Percentiles rank a stretch among this genome's conserved stretches.
phyloP scores from a whole-genome alignment of 2,329 filamentous ascomycete genomes.

The Penicillium sp. region DNA sequence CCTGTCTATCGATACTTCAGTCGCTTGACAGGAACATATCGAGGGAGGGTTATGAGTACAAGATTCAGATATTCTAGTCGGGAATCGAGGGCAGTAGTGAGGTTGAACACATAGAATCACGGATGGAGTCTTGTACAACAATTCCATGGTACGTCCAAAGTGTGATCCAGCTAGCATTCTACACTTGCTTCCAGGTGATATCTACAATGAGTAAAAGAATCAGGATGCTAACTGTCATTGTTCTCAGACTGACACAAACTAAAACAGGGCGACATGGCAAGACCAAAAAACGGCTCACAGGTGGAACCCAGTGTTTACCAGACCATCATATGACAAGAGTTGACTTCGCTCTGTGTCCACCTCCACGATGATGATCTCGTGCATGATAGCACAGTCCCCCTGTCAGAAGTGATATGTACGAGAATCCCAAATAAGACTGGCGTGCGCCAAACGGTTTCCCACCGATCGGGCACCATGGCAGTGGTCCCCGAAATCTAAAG shows the following conservation, averaged over 20 bases:
- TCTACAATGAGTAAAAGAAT: background rate
- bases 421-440: background rate
- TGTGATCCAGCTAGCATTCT: no score
- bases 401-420: background rate
- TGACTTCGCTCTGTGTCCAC: background rate
- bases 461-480: slow-evolving; percentile 27
- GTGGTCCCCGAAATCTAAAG: slow-evolving; percentile 30
- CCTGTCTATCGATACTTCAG: no score
- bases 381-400: background rate
- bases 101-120: no score
- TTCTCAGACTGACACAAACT: background rate
- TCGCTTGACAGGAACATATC: no score
- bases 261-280: background rate
- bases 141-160: no score
- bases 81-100: no score
- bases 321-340: background rate
- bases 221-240: background rate
- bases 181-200: background rate
- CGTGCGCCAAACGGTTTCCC: slow-evolving; percentile 22
- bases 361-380: background rate
- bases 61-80: no score
- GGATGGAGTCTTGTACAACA: no score
- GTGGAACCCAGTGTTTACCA: slow-evolving; percentile 7
- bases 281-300: slow-evolving; percentile 8
- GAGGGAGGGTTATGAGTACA: no score